Evolutionary conservation across 1,284 basidiomycete species (phyloP), one percentile per base, ranked within the genome.

Genomic region (Leucoagaricus sp.): DNA sequence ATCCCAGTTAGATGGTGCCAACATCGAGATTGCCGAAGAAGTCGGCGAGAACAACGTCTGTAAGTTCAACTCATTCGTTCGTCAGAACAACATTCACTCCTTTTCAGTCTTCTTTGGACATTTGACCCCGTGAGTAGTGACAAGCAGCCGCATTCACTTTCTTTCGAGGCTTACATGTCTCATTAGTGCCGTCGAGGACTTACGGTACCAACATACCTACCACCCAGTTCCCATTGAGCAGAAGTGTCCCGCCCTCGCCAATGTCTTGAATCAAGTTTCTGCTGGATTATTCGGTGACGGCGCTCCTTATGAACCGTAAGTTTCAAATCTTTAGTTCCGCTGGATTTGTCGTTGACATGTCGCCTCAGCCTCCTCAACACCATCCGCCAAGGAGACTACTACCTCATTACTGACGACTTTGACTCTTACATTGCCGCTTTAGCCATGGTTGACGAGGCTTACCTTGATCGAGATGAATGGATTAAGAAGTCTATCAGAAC

Each of bases 11-110:
- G 92, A 97, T 72, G 95, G 95, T 59, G 95, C 94, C 21, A 96
- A 95, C 69, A 94, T 96, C 59, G 94, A 96, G 75, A 96, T 97
- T 63, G 94, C 92, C 2, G 93, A 96, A 68, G 93, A 96, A 71
- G 75, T 80, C 50, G 79, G 77, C 45, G 78, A 80, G 65, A 75
- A 67, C 62, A 81, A 81, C 59, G 79, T 81, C 66, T 89, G 86
- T 87, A 65, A 73, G 86, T 84, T 19, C 21, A n/a, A 23, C 15
- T 25, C 29, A 49, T n/a, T 17, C 29, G 3, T 36, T 40, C 46
- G 42, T 33, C 34, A 36, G 12, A n/a, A 28, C 29, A 26, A 21
- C 55, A 44, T 52, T 36, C 33, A 59, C 56, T 50, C 21, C 10
- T 46, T 38, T 49, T 5, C 53, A 89, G 89, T 92, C 82, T 92